phyloP scores from a whole-genome alignment of 768 basidiomycete genomes.

The Mycena floridula region DNA sequence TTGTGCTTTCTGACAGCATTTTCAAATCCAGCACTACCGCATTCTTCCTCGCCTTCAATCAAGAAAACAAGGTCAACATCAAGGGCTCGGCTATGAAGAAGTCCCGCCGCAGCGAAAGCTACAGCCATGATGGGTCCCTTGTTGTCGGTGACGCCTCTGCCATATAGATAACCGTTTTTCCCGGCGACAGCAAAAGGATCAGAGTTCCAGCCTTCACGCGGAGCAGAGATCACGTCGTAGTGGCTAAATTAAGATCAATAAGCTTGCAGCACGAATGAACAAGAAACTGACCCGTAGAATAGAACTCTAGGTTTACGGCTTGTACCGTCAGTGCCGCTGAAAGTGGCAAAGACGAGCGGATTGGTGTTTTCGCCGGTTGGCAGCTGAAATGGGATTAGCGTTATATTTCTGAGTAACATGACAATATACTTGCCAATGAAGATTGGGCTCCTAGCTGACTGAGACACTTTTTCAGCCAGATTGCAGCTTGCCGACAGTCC shows the following conservation, averaged over 20 bases:
- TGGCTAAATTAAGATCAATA: constrained; percentile 43
- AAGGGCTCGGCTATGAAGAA: constrained; percentile 67
- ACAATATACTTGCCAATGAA: constrained; percentile 46
- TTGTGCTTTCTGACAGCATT: constrained; percentile 73
- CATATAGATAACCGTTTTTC: constrained; percentile 85
- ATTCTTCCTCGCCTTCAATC: constrained; percentile 96
- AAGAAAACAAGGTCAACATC: constrained; percentile 85
- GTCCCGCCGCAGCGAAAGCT: constrained; percentile 82
- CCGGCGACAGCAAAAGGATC: constrained; percentile 82
- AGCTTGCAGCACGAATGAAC: neutral
- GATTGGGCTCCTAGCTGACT: constrained; percentile 84
- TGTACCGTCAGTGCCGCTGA: constrained; percentile 61
- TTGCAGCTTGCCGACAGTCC: constrained; percentile 90
- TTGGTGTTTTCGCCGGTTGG: constrained; percentile 72
- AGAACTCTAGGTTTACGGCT: constrained; percentile 65
- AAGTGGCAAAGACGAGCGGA: constrained; percentile 87
- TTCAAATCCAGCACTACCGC: constrained; percentile 82
- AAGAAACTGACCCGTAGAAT: constrained; percentile 70
- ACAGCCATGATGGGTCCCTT: constrained; percentile 93
- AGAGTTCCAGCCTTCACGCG: constrained; percentile 66
- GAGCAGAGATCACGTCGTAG: constrained; percentile 93
- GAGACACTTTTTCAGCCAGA: constrained; percentile 87
- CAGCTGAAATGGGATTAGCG: too few species aligned
- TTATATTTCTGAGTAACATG: too few species aligned
- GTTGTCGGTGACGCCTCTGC: constrained; percentile 89